These are phyloP conservation scores for Tetrahymena elliotti DNA, from an alignment of 73 alveolate species.

Conservation along the genomic window DNA sequence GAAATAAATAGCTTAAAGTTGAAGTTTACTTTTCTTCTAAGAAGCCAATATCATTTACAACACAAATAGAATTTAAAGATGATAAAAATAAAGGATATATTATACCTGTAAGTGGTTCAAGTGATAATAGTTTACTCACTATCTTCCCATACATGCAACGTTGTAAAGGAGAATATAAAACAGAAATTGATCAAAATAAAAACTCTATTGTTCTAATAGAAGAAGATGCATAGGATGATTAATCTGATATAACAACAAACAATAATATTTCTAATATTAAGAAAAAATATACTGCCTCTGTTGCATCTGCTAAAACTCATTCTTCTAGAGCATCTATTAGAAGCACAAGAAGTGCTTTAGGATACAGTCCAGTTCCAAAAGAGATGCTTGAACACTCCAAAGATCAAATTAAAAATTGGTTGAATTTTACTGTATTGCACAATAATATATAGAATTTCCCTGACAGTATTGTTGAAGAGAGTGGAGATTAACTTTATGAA, in stretches of 20 bases:
- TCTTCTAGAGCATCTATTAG: constrained; percentile 56
- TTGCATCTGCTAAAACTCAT: constrained; percentile 33
- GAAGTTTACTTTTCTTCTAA: constrained; percentile 82
- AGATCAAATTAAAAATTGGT: constrained; percentile 82
- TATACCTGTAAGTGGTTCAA: constrained; percentile 90
- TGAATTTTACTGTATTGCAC: constrained; percentile 66
- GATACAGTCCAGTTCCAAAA: constrained; percentile 86
- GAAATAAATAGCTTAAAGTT: constrained; percentile 44
- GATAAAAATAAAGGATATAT: constrained; percentile 90
- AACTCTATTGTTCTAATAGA: constrained; percentile 64
- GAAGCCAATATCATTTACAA: constrained; percentile 90
- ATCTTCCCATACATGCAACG: constrained; percentile 84
- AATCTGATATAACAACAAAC: constrained; percentile 49
- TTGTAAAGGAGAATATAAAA: constrained; percentile 64
- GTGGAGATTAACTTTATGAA: constrained; percentile 87
- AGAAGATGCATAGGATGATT: constrained; percentile 59
- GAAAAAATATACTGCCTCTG: constrained; percentile 38
- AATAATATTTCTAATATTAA: constrained; percentile 53
- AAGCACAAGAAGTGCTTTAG: constrained; percentile 82
- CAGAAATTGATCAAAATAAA: constrained; percentile 67
- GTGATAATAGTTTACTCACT: constrained; percentile 89
- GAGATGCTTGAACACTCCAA: constrained; percentile 81
- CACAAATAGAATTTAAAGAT: constrained; percentile 91
- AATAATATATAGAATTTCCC: constrained; percentile 85
- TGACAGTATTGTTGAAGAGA: constrained; percentile 79